These are phyloP conservation scores for Shiraia sp. DNA, from an alignment of 2,329 filamentous ascomycete species.

Conservation along the genomic window DNA sequence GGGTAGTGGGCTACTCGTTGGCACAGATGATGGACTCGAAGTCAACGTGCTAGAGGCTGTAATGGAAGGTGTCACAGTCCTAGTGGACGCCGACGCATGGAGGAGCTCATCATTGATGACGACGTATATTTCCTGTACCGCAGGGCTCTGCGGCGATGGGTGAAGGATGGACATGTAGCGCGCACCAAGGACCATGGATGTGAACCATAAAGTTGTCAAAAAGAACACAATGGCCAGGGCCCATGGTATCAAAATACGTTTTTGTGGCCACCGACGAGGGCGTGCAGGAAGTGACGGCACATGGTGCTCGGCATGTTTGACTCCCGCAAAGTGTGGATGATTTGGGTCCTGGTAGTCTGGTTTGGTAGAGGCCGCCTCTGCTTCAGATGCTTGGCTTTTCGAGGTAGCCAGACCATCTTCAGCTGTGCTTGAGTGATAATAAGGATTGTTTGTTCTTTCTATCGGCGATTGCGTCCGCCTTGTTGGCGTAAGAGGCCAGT, in stretches of 20 bases:
- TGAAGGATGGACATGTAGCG: conserved; percentile 18
- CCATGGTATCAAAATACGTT: conserved; percentile 27
- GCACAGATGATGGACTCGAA: background rate
- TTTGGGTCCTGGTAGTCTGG: conserved; percentile 12
- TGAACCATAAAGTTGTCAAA: conserved; percentile 25
- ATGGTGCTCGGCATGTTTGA: background rate
- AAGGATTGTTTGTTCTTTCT: conserved; percentile 4
- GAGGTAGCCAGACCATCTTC: too few species aligned
- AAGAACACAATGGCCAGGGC: conserved; percentile 28
- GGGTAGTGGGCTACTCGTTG: background rate
- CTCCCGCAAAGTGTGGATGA: conserved; percentile 10
- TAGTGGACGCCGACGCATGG: background rate
- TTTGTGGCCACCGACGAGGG: conserved; percentile 6
- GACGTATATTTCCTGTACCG: conserved; percentile 19
- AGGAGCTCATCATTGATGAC: conserved; percentile 17
- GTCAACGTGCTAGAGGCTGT: background rate
- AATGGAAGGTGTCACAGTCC: background rate
- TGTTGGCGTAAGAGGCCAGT: conserved; percentile 1
- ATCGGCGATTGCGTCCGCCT: too few species aligned
- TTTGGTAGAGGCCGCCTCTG: conserved; percentile 1
- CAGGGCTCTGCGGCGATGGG: conserved; percentile 4
- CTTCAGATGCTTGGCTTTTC: too few species aligned
- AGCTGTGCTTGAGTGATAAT: conserved; percentile 1
- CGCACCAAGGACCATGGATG: conserved; percentile 23
- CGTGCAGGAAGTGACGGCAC: conserved; percentile 2